Evolutionary conservation across 192 early-diverging fungal species (phyloP).

Genomic region (Coemansia sp.): DNA sequence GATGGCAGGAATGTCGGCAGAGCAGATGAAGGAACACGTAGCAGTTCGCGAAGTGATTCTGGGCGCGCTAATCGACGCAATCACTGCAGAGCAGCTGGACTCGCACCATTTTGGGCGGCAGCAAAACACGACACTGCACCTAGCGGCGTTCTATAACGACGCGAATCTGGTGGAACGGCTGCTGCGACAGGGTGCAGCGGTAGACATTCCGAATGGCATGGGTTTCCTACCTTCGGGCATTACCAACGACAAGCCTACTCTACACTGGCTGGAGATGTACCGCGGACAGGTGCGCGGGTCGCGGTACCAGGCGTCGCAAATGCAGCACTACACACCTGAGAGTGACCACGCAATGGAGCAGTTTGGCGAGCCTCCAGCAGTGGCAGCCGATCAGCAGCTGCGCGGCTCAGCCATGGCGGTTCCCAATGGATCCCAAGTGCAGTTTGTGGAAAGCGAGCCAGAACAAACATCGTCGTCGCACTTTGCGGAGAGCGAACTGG

Average conservation of each 20-base stretch:
- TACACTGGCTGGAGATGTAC: conserved; percentile 53
- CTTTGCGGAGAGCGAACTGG: conserved; percentile 22
- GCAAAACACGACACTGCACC: conserved; percentile 54
- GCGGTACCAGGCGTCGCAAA: conserved; percentile 30
- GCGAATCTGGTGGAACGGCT: conserved; percentile 52
- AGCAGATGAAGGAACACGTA: conserved; percentile 52
- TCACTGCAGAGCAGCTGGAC: conserved; percentile 53
- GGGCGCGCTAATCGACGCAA: conserved; percentile 52
- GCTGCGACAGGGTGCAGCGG: conserved; percentile 51
- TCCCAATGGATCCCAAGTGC: conserved; percentile 6
- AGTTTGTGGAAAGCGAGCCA: background rate
- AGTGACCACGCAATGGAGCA: conserved; percentile 17
- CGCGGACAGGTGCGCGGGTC: conserved; percentile 47
- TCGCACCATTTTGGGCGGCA: conserved; percentile 54
- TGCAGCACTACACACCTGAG: conserved; percentile 16
- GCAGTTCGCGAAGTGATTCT: conserved; percentile 53
- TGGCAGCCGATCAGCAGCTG: background rate
- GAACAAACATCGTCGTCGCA: background rate
- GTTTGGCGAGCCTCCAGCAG: conserved; percentile 5
- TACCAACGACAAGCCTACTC: conserved; percentile 52
- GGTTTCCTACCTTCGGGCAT: conserved; percentile 47
- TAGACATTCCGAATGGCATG: conserved; percentile 53
- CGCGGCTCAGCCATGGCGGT: conserved; percentile 14
- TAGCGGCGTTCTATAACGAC: conserved; percentile 57
- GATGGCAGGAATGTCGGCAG: conserved; percentile 45